Percentiles rank a stretch among this genome's conserved stretches.
Conservation (phyloP, 2,329 filamentous ascomycete species). For the Diatrype stigma region DNA sequence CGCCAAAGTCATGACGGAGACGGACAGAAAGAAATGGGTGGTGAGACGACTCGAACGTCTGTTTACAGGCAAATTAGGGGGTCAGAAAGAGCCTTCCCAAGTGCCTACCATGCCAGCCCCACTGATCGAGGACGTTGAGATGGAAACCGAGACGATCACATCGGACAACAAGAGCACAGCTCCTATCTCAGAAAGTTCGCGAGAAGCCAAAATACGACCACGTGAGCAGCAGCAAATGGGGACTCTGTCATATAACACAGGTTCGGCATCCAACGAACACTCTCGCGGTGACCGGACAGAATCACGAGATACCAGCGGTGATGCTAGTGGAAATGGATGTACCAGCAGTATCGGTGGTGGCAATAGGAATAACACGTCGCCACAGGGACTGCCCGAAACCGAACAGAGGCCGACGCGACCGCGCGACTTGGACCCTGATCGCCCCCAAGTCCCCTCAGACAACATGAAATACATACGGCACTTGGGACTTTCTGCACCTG, state of each 20-base stretch:
- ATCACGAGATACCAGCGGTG: constrained; percentile 31
- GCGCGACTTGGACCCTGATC: constrained; percentile 71
- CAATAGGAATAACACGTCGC: constrained; percentile 30
- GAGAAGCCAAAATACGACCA: constrained; percentile 47
- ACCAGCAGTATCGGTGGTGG: constrained; percentile 23
- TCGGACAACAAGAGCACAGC: constrained; percentile 4
- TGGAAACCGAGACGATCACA: constrained; percentile 11
- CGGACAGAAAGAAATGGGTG: constrained; percentile 70
- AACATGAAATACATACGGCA: constrained; percentile 79
- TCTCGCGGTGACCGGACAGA: constrained; percentile 47
- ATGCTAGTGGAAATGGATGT: constrained; percentile 23
- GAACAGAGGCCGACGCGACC: constrained; percentile 76
- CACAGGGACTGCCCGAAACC: constrained; percentile 37
- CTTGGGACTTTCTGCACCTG: constrained; percentile 61
- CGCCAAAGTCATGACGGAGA: constrained; percentile 61
- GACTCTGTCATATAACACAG: constrained; percentile 37
- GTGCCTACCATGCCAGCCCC: constrained; percentile 21
- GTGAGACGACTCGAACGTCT: constrained; percentile 75
- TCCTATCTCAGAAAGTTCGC: constrained; percentile 28
- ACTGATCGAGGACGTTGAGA: constrained; percentile 26
- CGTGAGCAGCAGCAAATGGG: constrained; percentile 32
- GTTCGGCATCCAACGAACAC: constrained; percentile 37
- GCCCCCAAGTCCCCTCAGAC: constrained; percentile 69
- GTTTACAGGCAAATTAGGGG: constrained; percentile 66
- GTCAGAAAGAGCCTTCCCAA: constrained; percentile 30